Conservation (phyloP, 2,329 filamentous ascomycete genomes). For the Diaporthe vexans region DNA sequence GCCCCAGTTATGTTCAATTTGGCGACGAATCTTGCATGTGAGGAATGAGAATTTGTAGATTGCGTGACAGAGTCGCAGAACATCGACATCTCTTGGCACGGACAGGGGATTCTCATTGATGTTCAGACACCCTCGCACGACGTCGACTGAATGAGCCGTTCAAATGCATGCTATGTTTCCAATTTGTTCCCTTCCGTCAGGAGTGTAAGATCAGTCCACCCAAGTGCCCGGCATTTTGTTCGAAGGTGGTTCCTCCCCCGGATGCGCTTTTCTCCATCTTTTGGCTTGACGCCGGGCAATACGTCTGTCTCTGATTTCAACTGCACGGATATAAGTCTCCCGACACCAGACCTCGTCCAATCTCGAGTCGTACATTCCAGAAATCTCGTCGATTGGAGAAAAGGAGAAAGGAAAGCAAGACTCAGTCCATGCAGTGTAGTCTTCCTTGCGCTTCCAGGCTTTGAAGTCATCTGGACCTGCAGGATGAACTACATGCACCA, state of each 20-base stretch:
- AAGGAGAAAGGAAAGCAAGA: not conserved
- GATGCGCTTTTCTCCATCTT: conserved; percentile 4
- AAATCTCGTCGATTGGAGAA: not conserved
- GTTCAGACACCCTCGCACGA: too few relatives aligned
- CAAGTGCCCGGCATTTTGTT: conserved; percentile 1
- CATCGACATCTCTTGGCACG: conserved; percentile 23
- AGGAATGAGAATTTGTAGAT: conserved; percentile 16
- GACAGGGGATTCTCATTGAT: not conserved
- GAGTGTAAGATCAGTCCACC: too few relatives aligned
- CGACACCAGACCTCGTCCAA: not conserved
- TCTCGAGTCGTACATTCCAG: not conserved
- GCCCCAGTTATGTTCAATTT: conserved; percentile 13
- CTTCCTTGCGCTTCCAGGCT: not conserved
- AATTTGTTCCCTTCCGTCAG: too few relatives aligned
- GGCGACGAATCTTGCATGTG: conserved; percentile 22
- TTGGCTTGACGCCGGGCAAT: not conserved
- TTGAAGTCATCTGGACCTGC: not conserved
- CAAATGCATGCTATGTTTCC: too few relatives aligned
- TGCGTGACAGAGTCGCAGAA: conserved; percentile 21
- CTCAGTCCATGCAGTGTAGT: fast-evolving
- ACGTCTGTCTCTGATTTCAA: not conserved
- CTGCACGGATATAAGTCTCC: not conserved
- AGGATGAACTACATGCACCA: fast-evolving
- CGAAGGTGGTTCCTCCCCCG: not conserved
- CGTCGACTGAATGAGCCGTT: not conserved